Percentiles rank a stretch among this genome's conserved stretches.
Conservation (phyloP, 208 protist species). For the Tritrichomonas foetus region DNA sequence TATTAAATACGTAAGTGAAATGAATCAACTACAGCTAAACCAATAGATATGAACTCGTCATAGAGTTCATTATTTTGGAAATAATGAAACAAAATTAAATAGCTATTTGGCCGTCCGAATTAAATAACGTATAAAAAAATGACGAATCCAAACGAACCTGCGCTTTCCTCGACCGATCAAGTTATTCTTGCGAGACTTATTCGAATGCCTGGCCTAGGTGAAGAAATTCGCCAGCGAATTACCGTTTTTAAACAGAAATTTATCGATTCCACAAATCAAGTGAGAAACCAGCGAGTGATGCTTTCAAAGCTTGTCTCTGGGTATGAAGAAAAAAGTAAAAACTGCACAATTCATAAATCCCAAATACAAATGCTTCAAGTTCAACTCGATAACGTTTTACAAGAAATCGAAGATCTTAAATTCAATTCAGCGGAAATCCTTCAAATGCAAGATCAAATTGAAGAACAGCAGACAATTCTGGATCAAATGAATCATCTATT, state of each 20-base stretch:
- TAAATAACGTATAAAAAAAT: no score
- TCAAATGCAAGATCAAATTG: constrained; percentile 36
- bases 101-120: no score
- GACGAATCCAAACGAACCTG: not conserved
- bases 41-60: no score
- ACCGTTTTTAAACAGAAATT: constrained; percentile 24
- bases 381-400: not conserved
- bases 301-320: not conserved
- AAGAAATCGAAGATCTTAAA: constrained; percentile 34
- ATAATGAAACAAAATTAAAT: no score
- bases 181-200: not conserved
- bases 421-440: not conserved
- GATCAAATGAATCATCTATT: constrained; percentile 5
- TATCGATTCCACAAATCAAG: not conserved
- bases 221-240: not conserved
- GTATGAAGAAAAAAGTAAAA: constrained; percentile 24
- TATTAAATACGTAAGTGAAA: no score
- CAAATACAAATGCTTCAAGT: constrained; percentile 31
- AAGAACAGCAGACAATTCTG: constrained; percentile 31
- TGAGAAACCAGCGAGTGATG: not conserved
- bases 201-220: not conserved
- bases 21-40: no score
- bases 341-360: not conserved
- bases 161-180: not conserved
- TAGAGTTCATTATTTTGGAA: no score